A percentile compares a stretch with the other conserved stretches of the same genome.
These are phyloP conservation scores for Lichtheimia ramosa DNA, from an alignment of 371 early-diverging fungal species.

Conservation along the genomic window DNA sequence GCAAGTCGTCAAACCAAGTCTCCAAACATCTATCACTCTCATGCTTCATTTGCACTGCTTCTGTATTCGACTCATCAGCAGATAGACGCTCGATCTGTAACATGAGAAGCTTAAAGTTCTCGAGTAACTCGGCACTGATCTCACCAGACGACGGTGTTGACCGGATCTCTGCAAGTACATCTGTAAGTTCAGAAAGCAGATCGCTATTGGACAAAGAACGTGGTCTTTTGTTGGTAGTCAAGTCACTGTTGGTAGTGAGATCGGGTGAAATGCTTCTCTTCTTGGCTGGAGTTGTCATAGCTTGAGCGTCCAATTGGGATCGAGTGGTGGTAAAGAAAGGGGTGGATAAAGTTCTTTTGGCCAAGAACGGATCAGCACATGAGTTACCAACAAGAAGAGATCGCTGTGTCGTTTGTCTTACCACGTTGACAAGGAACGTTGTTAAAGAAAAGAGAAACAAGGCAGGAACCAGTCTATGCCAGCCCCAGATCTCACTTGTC, in stretches of 20 bases:
- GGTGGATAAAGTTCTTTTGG: neutral
- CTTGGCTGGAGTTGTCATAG: conserved; percentile 5
- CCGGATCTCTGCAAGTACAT: conserved; percentile 38
- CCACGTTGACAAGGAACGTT: too few relatives aligned
- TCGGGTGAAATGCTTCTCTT: conserved; percentile 7
- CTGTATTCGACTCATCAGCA: conserved; percentile 32
- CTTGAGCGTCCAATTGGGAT: neutral
- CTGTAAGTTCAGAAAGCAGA: conserved; percentile 31
- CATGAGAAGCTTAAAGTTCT: conserved; percentile 40
- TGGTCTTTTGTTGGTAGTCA: neutral
- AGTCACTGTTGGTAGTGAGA: neutral
- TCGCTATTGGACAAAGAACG: neutral
- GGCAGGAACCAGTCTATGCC: too few relatives aligned
- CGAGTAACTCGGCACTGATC: conserved; percentile 43
- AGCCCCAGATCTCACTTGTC: too few relatives aligned
- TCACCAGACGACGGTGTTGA: conserved; percentile 45
- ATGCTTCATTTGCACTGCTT: conserved; percentile 35
- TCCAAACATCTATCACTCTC: conserved; percentile 43
- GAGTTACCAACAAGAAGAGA: too few relatives aligned
- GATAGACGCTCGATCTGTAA: conserved; percentile 41
- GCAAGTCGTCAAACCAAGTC: conserved; percentile 46
- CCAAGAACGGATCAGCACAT: neutral
- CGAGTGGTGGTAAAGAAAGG: neutral
- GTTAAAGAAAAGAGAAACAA: too few relatives aligned
- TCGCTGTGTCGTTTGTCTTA: too few relatives aligned